Conservation (phyloP, 176 grass and related monocot genomes). For the Avena eriantha region DNA sequence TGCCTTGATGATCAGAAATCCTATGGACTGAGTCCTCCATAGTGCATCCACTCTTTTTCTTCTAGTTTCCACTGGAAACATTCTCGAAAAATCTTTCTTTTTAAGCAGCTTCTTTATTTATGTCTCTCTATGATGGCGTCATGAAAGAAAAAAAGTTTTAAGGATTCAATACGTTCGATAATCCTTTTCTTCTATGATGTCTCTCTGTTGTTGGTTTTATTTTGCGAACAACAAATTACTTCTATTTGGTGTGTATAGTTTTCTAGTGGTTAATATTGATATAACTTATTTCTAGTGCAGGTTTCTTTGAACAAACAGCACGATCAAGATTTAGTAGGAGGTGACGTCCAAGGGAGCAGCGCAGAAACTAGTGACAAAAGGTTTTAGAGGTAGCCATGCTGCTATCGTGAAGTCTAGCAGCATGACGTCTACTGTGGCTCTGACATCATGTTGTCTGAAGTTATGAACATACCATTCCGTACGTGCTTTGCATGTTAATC, state of each 20-base stretch:
- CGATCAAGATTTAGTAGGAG: neutral
- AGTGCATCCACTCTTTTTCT: neutral
- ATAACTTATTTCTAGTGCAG: neutral
- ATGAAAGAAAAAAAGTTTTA: too few species aligned
- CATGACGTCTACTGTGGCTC: neutral
- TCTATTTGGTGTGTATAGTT: neutral
- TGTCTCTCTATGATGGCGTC: neutral
- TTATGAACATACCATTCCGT: neutral
- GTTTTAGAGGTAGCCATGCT: neutral
- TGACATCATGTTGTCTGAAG: neutral
- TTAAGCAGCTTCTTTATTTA: neutral
- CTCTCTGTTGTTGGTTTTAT: neutral
- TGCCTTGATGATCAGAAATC: slow-evolving; percentile 56
- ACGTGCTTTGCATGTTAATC: neutral
- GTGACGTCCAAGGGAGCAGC: neutral
- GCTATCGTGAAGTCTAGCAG: neutral
- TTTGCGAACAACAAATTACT: neutral
- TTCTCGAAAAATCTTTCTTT: neutral
- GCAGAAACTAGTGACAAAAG: neutral
- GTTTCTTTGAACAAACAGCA: neutral
- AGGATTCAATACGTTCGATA: too few species aligned
- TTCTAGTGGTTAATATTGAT: neutral
- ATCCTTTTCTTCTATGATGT: too few species aligned
- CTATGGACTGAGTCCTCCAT: slow-evolving; percentile 48
- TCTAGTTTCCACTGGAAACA: neutral